Conservation (phyloP, 768 basidiomycete species). For the Podaxis sp. region DNA sequence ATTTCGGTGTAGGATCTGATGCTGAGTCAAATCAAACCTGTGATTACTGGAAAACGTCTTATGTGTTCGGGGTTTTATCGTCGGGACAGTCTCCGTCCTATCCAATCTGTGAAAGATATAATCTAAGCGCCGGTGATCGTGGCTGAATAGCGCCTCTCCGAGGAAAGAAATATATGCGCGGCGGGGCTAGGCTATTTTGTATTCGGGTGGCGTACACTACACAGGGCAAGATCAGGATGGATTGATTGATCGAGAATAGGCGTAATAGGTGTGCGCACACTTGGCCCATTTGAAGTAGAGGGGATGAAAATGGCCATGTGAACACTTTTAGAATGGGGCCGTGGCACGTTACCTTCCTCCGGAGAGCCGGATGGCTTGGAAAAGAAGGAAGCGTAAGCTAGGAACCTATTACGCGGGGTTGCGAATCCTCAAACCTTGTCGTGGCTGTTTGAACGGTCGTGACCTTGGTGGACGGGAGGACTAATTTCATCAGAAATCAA, state of each 20-base stretch:
- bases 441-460: neutral
- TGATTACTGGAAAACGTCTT: neutral
- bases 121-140: neutral
- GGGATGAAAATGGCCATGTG: neutral
- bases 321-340: neutral
- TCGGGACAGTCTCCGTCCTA: neutral
- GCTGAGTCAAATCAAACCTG: neutral
- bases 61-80: neutral
- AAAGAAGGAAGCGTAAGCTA: neutral
- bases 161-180: neutral
- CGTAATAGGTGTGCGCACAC: neutral
- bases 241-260: neutral
- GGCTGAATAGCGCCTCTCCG: neutral
- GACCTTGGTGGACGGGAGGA: neutral
- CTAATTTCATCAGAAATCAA: neutral
- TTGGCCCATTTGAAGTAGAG: neutral
- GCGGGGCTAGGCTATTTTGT: neutral
- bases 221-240: neutral
- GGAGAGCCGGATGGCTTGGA: neutral
- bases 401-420: slow-evolving; percentile 1
- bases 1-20: neutral
- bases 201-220: neutral
- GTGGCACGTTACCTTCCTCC: neutral
- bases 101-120: neutral
- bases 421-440: neutral